phyloP scores from a whole-genome alignment of 345 rosid species.

The Populus ilicifolia region DNA sequence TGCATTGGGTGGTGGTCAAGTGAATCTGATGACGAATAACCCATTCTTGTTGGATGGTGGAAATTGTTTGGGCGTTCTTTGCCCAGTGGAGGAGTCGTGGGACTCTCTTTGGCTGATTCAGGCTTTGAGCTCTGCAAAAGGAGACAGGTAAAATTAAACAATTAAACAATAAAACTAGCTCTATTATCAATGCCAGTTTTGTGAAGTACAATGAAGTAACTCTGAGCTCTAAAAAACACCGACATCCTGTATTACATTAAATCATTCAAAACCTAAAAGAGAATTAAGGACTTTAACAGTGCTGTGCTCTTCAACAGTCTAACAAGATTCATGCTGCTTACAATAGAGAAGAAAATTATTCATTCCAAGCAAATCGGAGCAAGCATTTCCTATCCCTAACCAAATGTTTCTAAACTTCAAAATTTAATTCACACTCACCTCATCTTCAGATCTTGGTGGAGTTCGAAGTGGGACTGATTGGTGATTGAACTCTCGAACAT shows the following conservation, averaged over 20 bases:
- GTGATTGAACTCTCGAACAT: conserved; percentile 70
- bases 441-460: conserved; percentile 69
- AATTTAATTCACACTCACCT: conserved; percentile 40
- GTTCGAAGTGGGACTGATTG: conserved; percentile 69
- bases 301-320: not conserved
- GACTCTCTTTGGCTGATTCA: conserved; percentile 64
- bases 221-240: not conserved
- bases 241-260: not conserved
- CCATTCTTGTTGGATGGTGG: conserved; percentile 42
- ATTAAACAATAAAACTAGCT: not conserved
- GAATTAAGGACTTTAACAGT: not conserved
- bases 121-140: conserved; percentile 45
- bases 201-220: not conserved
- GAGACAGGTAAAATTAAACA: not conserved
- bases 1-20: conserved; percentile 52
- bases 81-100: conserved; percentile 73
- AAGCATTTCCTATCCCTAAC: not conserved
- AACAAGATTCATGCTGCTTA: not conserved
- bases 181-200: not conserved
- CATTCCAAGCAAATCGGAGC: not conserved
- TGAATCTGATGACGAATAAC: conserved; percentile 62
- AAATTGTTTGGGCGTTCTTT: conserved; percentile 53
- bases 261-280: not conserved
- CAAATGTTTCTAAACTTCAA: not conserved
- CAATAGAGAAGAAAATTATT: not conserved